These are phyloP conservation scores for Iberis pinnata DNA, from an alignment of 345 rosid genomes.

Conservation along the genomic window DNA sequence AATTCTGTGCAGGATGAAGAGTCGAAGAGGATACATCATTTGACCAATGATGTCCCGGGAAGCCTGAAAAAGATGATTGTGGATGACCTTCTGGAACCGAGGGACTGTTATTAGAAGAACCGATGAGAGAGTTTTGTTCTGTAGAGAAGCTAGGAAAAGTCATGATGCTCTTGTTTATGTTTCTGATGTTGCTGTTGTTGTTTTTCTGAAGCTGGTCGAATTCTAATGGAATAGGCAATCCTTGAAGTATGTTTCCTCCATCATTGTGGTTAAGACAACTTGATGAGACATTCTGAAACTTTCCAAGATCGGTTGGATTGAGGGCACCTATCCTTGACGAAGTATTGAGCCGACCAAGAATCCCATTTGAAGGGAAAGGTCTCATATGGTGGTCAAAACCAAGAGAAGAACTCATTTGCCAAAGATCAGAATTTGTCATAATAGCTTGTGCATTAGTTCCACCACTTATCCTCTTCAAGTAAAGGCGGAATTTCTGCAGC, in stretches of 20 bases:
- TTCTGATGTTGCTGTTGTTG: conserved; percentile 31
- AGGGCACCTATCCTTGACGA: conserved; percentile 61
- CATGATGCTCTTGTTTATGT: not conserved
- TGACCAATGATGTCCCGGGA: conserved; percentile 40
- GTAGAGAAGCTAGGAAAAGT: conserved; percentile 26
- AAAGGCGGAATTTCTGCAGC: conserved; percentile 71
- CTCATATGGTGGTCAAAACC: conserved; percentile 44
- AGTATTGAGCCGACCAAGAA: conserved; percentile 59
- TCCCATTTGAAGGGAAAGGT: conserved; percentile 48
- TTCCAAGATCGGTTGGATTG: conserved; percentile 30
- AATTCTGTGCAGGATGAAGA: conserved; percentile 29
- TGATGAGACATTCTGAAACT: conserved; percentile 41
- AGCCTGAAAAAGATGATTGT: conserved; percentile 37
- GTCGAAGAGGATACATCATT: conserved; percentile 38
- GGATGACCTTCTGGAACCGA: conserved; percentile 44
- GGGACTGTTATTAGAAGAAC: conserved; percentile 36
- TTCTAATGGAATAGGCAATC: conserved; percentile 61
- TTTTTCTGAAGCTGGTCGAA: conserved; percentile 53
- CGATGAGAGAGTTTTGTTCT: conserved; percentile 28
- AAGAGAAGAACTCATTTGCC: conserved; percentile 51
- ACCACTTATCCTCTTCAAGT: conserved; percentile 62
- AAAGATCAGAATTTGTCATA: conserved; percentile 51
- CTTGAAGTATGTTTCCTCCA: conserved; percentile 53
- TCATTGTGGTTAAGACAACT: conserved; percentile 33
- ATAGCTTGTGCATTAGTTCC: conserved; percentile 61